Evolutionary conservation across 345 rosid species (phyloP).

Genomic region (Alliaria petiolata): DNA sequence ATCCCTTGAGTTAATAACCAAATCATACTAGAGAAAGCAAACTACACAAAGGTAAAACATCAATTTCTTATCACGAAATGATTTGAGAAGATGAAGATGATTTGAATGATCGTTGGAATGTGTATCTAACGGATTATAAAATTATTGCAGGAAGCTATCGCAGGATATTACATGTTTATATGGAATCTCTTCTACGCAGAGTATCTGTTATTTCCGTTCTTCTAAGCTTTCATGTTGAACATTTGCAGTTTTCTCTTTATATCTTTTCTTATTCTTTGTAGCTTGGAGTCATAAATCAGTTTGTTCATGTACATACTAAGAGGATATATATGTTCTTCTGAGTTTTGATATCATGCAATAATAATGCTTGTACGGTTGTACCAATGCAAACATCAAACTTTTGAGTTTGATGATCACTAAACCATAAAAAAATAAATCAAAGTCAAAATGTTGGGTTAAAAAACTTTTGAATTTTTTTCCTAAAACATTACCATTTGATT

Average conservation of each 20-base stretch:
- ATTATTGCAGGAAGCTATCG: constrained; percentile 74
- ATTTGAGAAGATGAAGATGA: neutral
- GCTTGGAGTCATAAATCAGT: constrained; percentile 5
- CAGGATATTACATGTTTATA: constrained; percentile 71
- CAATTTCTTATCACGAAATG: neutral
- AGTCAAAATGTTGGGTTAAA: neutral
- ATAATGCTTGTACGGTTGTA: neutral
- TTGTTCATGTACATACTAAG: constrained; percentile 20
- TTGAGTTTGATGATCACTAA: neutral
- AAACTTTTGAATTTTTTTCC: no score
- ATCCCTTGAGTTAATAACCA: neutral
- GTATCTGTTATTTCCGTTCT: constrained; percentile 78
- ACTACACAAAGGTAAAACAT: constrained; percentile 69
- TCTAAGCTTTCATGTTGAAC: constrained; percentile 33
- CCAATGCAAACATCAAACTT: no score
- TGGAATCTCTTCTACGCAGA: constrained; percentile 95
- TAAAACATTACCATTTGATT: no score
- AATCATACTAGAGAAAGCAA: constrained; percentile 52
- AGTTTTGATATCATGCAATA: constrained; percentile 16
- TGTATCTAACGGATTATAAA: constrained; percentile 5
- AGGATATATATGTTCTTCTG: neutral
- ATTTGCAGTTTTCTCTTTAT: constrained; percentile 3
- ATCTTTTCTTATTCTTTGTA: constrained; percentile 12
- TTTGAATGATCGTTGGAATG: neutral
- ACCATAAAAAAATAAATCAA: neutral